Conservation (phyloP, 805 yeast species). For the Phaffomyces opuntiae region DNA sequence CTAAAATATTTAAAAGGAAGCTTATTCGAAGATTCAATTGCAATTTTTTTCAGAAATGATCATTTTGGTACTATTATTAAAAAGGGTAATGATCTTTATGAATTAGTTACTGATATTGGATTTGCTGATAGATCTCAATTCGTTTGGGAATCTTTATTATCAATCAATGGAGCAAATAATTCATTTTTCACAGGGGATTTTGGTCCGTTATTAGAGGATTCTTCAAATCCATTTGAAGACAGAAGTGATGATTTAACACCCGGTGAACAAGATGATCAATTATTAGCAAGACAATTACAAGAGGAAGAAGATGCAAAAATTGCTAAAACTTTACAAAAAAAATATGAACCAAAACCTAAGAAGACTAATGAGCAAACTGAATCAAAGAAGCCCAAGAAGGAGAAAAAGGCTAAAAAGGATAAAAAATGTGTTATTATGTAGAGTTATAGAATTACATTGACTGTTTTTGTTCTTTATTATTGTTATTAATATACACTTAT, state of each 20-base stretch:
- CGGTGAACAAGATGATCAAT: conserved; percentile 32
- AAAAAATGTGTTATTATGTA: conserved; percentile 22
- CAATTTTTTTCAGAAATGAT: conserved; percentile 82
- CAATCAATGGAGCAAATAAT: conserved; percentile 65
- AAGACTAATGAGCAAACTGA: not conserved
- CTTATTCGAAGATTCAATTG: conserved; percentile 46
- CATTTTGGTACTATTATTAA: conserved; percentile 73
- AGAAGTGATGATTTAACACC: conserved; percentile 7
- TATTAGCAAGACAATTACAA: conserved; percentile 40
- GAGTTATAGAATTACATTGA: not conserved
- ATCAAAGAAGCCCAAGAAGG: conserved; percentile 7
- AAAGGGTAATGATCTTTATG: conserved; percentile 41
- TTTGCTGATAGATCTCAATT: conserved; percentile 39
- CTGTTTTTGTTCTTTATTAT: not conserved
- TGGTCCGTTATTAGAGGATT: conserved; percentile 29
- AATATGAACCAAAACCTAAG: conserved; percentile 18
- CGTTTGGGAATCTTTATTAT: conserved; percentile 76
- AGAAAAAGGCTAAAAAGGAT: conserved; percentile 6
- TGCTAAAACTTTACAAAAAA: conserved; percentile 39
- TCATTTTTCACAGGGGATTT: conserved; percentile 63
- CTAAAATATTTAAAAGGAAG: conserved; percentile 36
- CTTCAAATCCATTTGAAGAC: conserved; percentile 19
- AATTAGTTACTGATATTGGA: conserved; percentile 71
- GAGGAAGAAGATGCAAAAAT: conserved; percentile 49
- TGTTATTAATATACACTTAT: not conserved